Conservation (phyloP, 495 filamentous ascomycete genomes). For the Darksidea phi region DNA sequence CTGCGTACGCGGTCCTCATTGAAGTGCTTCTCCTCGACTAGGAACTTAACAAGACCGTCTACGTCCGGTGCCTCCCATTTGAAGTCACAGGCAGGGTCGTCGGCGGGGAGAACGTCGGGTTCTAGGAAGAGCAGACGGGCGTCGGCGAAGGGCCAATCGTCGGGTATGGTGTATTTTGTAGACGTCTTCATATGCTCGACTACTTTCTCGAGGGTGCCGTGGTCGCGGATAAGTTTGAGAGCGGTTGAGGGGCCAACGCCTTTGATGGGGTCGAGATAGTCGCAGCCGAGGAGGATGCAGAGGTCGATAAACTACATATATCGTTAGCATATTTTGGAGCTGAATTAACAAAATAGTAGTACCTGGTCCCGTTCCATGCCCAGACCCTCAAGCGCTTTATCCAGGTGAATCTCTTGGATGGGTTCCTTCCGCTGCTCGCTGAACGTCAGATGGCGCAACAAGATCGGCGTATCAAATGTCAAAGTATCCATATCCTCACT, state of each 20-base stretch:
- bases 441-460: slow-evolving; percentile 91
- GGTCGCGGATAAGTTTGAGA: slow-evolving; percentile 86
- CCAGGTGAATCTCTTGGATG: slow-evolving; percentile 89
- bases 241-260: slow-evolving; percentile 90
- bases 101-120: slow-evolving; percentile 83
- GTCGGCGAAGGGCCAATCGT: slow-evolving; percentile 91
- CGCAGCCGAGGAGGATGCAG: slow-evolving; percentile 95
- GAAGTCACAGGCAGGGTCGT: slow-evolving; percentile 86
- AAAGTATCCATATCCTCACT: slow-evolving; percentile 99
- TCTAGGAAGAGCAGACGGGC: slow-evolving; percentile 87
- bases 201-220: slow-evolving; percentile 82
- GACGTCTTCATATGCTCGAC: slow-evolving; percentile 73
- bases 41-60: slow-evolving; percentile 81
- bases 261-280: slow-evolving; percentile 94
- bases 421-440: slow-evolving; percentile 96
- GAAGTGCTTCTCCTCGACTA: slow-evolving; percentile 94
- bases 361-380: slow-evolving; percentile 83
- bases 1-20: slow-evolving; percentile 85
- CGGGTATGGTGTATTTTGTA: slow-evolving; percentile 76
- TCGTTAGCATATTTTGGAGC: slow-evolving; percentile 5
- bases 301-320: slow-evolving; percentile 82
- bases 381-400: slow-evolving; percentile 78
- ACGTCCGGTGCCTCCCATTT: slow-evolving; percentile 94
- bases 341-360: neutral
- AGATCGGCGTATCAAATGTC: slow-evolving; percentile 88